Base-by-base conservation (phyloP, 208 protist genomes). In the Histomonas meleagridis region DNA sequence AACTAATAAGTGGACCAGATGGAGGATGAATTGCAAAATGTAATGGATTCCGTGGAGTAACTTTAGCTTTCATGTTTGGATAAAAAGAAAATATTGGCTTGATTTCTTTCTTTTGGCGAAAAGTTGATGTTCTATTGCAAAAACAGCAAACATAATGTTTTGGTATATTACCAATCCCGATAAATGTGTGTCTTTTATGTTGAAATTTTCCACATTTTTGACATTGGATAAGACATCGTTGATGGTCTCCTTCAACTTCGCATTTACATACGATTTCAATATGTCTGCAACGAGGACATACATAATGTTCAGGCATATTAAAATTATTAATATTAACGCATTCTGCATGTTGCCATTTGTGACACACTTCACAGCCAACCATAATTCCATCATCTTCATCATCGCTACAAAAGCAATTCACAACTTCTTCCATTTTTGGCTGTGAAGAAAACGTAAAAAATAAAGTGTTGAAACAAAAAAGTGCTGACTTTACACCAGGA, bases 311-410 rank as follows among this genome's bases (percentile, higher is more conserved):
- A 51, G 76, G 76, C 23, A n/a, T n/a, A 57, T 40, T 53, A 48
- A 86, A 86, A 21, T 51, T 55, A 55, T 86, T 86, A 0, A 32
- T 16, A 48, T 86, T 86, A 32, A 86, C 76, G 46, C 76, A 86
- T 16, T 43, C 40, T 16, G 76, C 76, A 28, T 86, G 76, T 28
- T 86, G 76, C 76, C 76, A 86, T 86, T 86, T 86, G 18, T 86
- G 51, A 48, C 76, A 86, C 38, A 57, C 16, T 49, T 86, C 76
- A 49, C 76, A 86, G 38, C 21, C 51, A 32, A 86, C 3, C 76
- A 86, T 86, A n/a, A 43, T 51, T 16, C 76, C 76, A 49, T 86
- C 76, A 1, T 86, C 76, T 57, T 86, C 76, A 38, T 86, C 40
- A 35, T 86, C 76, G 0, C 76, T 46, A 55, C 76, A 86, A 55